Percentiles rank a stretch among this genome's conserved stretches.
phyloP scores from a whole-genome alignment of 805 yeast genomes.

The Starmerella scarabaei region DNA sequence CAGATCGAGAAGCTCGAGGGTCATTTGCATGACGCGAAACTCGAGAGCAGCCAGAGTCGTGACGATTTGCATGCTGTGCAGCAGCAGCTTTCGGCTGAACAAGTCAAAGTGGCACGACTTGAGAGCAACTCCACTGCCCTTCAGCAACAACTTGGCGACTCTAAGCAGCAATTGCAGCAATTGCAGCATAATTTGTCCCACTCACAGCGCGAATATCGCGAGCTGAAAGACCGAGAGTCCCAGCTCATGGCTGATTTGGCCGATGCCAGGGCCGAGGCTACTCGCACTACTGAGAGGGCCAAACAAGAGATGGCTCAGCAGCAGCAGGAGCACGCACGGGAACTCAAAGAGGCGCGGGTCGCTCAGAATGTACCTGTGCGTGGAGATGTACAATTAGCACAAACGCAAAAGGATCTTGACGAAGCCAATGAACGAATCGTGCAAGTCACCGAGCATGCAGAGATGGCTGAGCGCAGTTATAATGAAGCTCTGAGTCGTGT shows the following conservation, averaged over 20 bases:
- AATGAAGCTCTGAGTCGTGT: no score
- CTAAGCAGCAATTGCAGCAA: neutral
- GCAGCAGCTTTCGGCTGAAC: constrained; percentile 1
- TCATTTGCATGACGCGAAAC: constrained; percentile 26
- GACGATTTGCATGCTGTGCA: constrained; percentile 17
- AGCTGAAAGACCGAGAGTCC: constrained; percentile 4
- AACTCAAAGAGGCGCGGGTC: no score
- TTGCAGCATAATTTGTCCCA: neutral
- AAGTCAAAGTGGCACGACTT: constrained; percentile 1
- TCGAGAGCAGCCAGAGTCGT: constrained; percentile 21
- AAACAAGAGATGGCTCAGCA: neutral
- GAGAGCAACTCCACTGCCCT: constrained; percentile 2
- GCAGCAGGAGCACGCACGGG: no score
- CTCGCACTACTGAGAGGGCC: neutral
- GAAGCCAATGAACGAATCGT: no score
- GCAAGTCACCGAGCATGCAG: no score
- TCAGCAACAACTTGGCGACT: neutral
- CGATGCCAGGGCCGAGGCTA: constrained; percentile 16
- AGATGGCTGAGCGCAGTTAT: no score
- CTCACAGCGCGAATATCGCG: neutral
- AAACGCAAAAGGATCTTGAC: no score
- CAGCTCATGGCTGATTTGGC: constrained; percentile 5
- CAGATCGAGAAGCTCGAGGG: constrained; percentile 20
- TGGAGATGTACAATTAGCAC: no score
- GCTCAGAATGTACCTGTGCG: no score